Evolutionary conservation across 2,329 filamentous ascomycete genomes (phyloP), one percentile per base, ranked within the genome.

Genomic region (Xylaria digitata): DNA sequence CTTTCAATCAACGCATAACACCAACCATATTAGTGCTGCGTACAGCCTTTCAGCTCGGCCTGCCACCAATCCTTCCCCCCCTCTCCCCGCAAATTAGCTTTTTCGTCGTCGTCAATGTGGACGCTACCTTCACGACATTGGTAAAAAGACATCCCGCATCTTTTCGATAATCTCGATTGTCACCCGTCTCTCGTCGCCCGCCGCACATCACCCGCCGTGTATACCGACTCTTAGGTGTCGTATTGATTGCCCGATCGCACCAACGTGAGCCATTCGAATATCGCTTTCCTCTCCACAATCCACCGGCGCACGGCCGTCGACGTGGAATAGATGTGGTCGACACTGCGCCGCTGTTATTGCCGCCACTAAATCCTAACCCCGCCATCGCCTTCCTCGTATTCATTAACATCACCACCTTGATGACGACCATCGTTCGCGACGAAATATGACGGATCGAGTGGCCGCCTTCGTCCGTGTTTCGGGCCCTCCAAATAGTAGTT

Each of bases 401-500:
- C 60, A 49, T 54, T 52, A 52, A 61, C 52, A 66, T 65, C 70
- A 68, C 69, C 68, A 63, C 66, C 63, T 70, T 64, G 32, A 66
- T 70, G 65, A 68, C 66, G 69, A 68, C 57, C 58, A 59, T 61
- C 52, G 61, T 45, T 66, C 63, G 63, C 65, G 46, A 60, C 60
- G 52, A 60, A 75, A 67, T 52, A 78, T 78, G 76, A 70, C 73
- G 59, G 81, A 85, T 65, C 75, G 80, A 75, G 89, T 90, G 84
- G 87, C 90, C 81, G 92, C 92, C 79, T 92, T 92, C 81, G 96
- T 99, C 84, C 92, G 96, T 86, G 94, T 99, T 82, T 97, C 94
- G 73, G 96, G 96, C 78, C 94, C 94, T 78, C 94, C 96, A 75
- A 99, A 99, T 83, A 96, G 93, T 82, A 96, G 92, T 82, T 97